Evolutionary conservation across 2,329 filamentous ascomycete species (phyloP).

Genomic region (Amylocarpus encephaloides): DNA sequence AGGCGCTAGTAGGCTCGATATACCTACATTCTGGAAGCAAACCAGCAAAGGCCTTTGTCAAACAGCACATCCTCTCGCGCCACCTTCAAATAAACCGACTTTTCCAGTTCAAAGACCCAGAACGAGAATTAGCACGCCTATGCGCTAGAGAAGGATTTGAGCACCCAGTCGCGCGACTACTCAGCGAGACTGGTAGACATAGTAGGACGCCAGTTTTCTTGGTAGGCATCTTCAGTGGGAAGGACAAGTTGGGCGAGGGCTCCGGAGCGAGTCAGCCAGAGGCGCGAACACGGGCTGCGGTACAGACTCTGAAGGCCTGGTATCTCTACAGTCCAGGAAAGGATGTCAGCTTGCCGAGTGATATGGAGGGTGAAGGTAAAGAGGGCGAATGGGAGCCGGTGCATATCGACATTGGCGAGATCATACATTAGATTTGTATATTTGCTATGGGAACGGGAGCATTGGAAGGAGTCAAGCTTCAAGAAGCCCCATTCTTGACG

Average conservation of each 20-base stretch:
- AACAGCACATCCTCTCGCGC: slow-evolving; percentile 74
- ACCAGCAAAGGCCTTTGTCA: slow-evolving; percentile 75
- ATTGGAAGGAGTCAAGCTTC: not conserved
- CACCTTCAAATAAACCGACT: slow-evolving; percentile 69
- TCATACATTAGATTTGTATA: slow-evolving; percentile 33
- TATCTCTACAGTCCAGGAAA: slow-evolving; percentile 79
- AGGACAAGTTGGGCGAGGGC: slow-evolving; percentile 90
- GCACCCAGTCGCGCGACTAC: slow-evolving; percentile 73
- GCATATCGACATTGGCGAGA: slow-evolving; percentile 51
- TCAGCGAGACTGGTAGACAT: slow-evolving; percentile 82
- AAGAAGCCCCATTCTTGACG: not conserved
- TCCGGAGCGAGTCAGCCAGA: slow-evolving; percentile 70
- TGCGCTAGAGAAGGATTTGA: slow-evolving; percentile 90
- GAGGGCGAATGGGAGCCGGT: slow-evolving; percentile 45
- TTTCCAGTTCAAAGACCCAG: slow-evolving; percentile 80
- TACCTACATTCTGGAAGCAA: slow-evolving; percentile 79
- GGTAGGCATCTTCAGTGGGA: slow-evolving; percentile 87
- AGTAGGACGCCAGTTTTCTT: slow-evolving; percentile 86
- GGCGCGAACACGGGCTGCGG: slow-evolving; percentile 72
- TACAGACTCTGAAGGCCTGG: slow-evolving; percentile 85
- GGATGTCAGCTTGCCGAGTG: slow-evolving; percentile 41
- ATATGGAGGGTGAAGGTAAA: slow-evolving; percentile 34
- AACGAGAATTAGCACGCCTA: slow-evolving; percentile 73
- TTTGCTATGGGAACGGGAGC: not conserved
- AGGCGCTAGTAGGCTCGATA: slow-evolving; percentile 75